A percentile compares a stretch with the other conserved stretches of the same genome.
Evolutionary conservation across 2,329 filamentous ascomycete genomes (phyloP).

Genomic region (Clonostachys chloroleuca): DNA sequence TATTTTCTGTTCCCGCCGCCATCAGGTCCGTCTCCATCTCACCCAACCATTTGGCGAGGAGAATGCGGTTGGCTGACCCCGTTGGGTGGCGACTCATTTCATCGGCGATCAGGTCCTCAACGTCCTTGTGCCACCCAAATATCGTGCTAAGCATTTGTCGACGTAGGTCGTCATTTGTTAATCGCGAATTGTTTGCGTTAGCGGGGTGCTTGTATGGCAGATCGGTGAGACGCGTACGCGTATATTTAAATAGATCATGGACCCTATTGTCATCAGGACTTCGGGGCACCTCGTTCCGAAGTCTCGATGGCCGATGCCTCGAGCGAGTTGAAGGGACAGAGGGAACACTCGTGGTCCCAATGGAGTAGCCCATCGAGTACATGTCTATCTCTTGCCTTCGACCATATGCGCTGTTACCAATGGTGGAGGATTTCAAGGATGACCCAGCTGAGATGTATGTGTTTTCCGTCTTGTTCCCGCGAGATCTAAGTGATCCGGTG

Average conservation of each 20-base stretch:
- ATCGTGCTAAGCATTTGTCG: slow-evolving; percentile 89
- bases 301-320: slow-evolving; percentile 55
- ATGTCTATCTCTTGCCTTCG: slow-evolving; percentile 37
- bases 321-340: slow-evolving; percentile 45
- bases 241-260: slow-evolving; percentile 82
- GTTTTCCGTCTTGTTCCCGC: slow-evolving; percentile 49
- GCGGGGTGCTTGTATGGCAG: slow-evolving; percentile 74
- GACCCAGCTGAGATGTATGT: slow-evolving; percentile 65
- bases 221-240: slow-evolving; percentile 73
- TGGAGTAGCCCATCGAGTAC: slow-evolving; percentile 43
- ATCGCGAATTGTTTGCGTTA: slow-evolving; percentile 46
- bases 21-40: slow-evolving; percentile 80
- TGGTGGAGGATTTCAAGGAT: slow-evolving; percentile 33
- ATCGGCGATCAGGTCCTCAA: slow-evolving; percentile 76
- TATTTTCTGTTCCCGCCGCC: slow-evolving; percentile 75
- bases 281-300: slow-evolving; percentile 75
- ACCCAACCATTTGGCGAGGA: slow-evolving; percentile 90
- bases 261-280: slow-evolving; percentile 67
- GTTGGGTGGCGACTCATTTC: slow-evolving; percentile 72
- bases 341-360: slow-evolving; percentile 25
- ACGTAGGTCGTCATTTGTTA: slow-evolving; percentile 77
- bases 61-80: slow-evolving; percentile 72
- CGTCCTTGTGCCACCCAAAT: slow-evolving; percentile 90
- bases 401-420: slow-evolving; percentile 9
- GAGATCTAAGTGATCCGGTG: slow-evolving; percentile 46